Evolutionary conservation across 352 stramenopile genomes (phyloP), one percentile per base, ranked within the genome.

Genomic region (Thalassiosira delicatula): DNA sequence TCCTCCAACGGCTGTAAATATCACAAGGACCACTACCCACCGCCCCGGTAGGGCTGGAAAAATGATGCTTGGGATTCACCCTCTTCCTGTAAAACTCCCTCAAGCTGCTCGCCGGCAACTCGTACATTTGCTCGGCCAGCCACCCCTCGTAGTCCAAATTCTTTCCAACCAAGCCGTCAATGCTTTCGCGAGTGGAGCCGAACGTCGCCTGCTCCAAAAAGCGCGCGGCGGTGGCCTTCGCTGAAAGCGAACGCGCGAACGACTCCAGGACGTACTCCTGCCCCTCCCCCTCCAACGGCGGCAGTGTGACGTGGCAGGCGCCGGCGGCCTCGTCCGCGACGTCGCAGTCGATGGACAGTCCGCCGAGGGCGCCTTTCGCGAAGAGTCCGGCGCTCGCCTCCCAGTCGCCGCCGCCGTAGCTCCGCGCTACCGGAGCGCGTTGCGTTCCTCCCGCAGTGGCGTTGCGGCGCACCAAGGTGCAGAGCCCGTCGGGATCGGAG

Each of bases 171-270:
- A 85, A 69, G 2, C 46, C 25, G 5, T 85, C 19, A 44, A 89
- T 76, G 14, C 70, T 57, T 32, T 44, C 61, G 14, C 21, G 44
- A 0, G 69, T 83, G 1, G 70, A 9, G 27, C 87, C 87, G 81
- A 92, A 92, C 1, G 87, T 90, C 7, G 79, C 76, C 62, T 84
- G 81, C 57, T 92, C 87, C 35, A 92, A 77, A 61, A 92, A 92
- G 0, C 87, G 51, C 33, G 84, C 77, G 9, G 82, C 74, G n/a
- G 76, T 60, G 35, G 68, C 78, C 33, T 75, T 51, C 7, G 53
- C 35, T 9, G 9, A 4, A 19, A 66, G 27, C 1, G n/a, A 30
- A 23, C 29, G 8, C 21, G 27, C 35, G 70, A 42, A 69, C 14
- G n/a, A 61, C 33, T 74, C 63, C 37, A 84, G 53, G 0, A 84